Conservation (phyloP, 495 filamentous ascomycete species). For the Articulospora tetracladia region DNA sequence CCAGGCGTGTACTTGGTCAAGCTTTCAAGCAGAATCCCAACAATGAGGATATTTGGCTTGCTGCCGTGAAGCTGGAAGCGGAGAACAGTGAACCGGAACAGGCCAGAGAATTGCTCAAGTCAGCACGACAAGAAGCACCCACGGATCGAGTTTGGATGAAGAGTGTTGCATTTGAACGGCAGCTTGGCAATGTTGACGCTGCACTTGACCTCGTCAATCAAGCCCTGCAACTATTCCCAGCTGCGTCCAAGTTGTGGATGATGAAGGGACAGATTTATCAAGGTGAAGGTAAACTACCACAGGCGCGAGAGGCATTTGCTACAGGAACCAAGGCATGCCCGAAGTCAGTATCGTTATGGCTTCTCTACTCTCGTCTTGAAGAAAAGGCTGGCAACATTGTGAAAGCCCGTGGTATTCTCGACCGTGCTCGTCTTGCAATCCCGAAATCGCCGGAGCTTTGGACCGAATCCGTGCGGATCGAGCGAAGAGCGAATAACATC, state of each 20-base stretch:
- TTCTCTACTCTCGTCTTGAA: conserved; percentile 82
- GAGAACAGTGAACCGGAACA: conserved; percentile 76
- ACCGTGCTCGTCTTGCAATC: conserved; percentile 79
- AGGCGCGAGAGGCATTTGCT: conserved; percentile 88
- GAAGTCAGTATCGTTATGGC: conserved; percentile 80
- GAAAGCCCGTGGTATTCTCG: conserved; percentile 88
- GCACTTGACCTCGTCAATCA: conserved; percentile 85
- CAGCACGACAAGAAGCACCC: conserved; percentile 78
- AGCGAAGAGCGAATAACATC: conserved; percentile 82
- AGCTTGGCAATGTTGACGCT: conserved; percentile 70
- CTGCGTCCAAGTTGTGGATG: conserved; percentile 90
- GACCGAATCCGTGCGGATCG: conserved; percentile 87
- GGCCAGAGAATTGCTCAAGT: conserved; percentile 73
- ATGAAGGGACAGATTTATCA: conserved; percentile 99
- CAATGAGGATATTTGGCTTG: conserved; percentile 96
- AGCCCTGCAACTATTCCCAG: conserved; percentile 83
- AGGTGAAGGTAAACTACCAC: conserved; percentile 64
- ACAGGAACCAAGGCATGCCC: conserved; percentile 85
- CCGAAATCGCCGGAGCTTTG: conserved; percentile 84
- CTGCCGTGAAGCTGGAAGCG: conserved; percentile 91
- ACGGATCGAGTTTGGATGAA: conserved; percentile 98
- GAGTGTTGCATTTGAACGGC: conserved; percentile 85
- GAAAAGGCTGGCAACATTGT: conserved; percentile 80
- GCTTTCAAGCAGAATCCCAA: conserved; percentile 92
- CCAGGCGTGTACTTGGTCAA: conserved; percentile 72